phyloP scores from a whole-genome alignment of 139 green algal genomes.

The Picochlorum sp. region DNA sequence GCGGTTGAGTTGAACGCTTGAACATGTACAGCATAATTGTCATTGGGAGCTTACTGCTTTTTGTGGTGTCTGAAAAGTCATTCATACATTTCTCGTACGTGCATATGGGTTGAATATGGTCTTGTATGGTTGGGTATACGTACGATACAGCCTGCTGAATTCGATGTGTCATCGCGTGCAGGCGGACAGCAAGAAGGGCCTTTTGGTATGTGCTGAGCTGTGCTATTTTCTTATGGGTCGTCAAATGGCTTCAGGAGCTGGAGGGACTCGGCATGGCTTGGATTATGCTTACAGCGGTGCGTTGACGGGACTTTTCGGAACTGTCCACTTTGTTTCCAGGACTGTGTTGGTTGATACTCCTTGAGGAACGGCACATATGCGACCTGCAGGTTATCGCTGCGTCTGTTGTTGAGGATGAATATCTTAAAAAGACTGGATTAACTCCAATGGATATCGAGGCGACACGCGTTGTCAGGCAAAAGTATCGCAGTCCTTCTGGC shows the following conservation, averaged over 20 bases:
- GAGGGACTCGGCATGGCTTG: slow-evolving; percentile 30
- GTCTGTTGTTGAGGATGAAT: slow-evolving; percentile 37
- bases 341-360: slow-evolving; percentile 2
- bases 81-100: slow-evolving; percentile 32
- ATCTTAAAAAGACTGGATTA: slow-evolving; percentile 26
- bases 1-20: not conserved
- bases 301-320: slow-evolving; percentile 2
- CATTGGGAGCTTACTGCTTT: slow-evolving; percentile 21
- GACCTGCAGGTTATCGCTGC: slow-evolving; percentile 30
- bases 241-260: slow-evolving; percentile 23
- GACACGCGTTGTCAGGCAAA: slow-evolving; percentile 4
- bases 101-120: not conserved
- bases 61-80: slow-evolving; percentile 25
- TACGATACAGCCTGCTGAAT: not conserved
- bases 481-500: slow-evolving; percentile 30
- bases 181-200: slow-evolving; percentile 25
- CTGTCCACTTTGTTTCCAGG: slow-evolving; percentile 11
- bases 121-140: not conserved
- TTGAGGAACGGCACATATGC: not conserved
- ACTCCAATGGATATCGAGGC: slow-evolving; percentile 29
- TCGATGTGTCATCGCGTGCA: slow-evolving; percentile 6
- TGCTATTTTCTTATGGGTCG: slow-evolving; percentile 19
- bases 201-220: slow-evolving; percentile 33
- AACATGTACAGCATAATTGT: slow-evolving; percentile 16
- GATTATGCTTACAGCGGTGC: slow-evolving; percentile 35